Evolutionary conservation across 352 stramenopile species (phyloP).

Genomic region (Phytophthora boehmeriae): DNA sequence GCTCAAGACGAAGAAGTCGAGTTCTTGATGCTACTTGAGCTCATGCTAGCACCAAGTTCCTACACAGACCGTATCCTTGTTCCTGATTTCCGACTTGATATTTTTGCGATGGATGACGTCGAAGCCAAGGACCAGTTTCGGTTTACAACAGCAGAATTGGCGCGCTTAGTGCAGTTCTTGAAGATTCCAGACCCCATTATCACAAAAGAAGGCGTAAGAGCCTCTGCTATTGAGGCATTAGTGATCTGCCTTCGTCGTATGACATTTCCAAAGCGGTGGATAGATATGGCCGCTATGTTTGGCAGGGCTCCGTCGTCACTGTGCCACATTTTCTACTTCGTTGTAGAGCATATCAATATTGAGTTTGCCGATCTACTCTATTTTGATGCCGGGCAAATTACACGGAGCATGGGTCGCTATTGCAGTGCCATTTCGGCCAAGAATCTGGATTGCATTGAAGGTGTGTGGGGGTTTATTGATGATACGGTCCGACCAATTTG

Average conservation of each 20-base stretch:
- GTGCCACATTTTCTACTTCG: no score
- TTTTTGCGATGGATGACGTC: slow-evolving; percentile 1
- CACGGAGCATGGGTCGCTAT: neutral
- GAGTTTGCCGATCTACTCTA: neutral
- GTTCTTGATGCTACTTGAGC: no score
- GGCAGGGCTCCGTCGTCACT: no score
- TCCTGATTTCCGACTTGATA: slow-evolving; percentile 9
- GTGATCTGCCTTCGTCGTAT: neutral
- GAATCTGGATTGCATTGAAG: neutral
- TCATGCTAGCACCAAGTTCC: neutral
- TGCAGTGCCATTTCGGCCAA: neutral
- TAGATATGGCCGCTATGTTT: no score
- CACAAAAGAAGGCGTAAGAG: slow-evolving; percentile 3
- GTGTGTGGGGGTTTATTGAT: slow-evolving; percentile 1
- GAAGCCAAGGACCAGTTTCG: no score
- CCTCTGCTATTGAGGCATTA: neutral
- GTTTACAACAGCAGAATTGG: no score
- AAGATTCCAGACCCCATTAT: neutral
- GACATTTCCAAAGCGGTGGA: neutral
- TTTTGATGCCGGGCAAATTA: neutral
- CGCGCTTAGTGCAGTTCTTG: no score
- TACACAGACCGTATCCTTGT: slow-evolving; percentile 5
- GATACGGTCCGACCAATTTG: no score
- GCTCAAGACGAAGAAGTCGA: no score
- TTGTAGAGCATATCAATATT: no score